Percentiles rank a stretch among this genome's conserved stretches.
These are phyloP conservation scores for Parathielavia hyrcaniae DNA, from an alignment of 495 filamentous ascomycete species.

Conservation along the genomic window DNA sequence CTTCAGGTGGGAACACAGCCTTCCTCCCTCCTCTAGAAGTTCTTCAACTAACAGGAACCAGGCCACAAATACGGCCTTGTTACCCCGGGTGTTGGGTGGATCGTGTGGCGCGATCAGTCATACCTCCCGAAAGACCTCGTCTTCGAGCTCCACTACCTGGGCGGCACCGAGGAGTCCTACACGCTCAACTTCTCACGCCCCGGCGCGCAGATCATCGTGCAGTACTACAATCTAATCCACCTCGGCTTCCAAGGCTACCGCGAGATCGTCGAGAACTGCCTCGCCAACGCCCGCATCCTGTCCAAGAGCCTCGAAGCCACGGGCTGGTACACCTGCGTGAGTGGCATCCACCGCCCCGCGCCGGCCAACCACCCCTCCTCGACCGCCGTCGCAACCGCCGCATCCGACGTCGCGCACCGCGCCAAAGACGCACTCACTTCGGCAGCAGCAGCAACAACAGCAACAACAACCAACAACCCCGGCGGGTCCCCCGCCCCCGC, in stretches of 20 bases:
- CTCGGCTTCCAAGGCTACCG: conserved; percentile 62
- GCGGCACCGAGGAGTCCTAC: conserved; percentile 66
- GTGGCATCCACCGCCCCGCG: conserved; percentile 58
- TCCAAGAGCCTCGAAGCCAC: conserved; percentile 63
- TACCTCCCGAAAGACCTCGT: conserved; percentile 64
- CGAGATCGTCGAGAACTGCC: conserved; percentile 62
- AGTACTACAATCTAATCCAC: conserved; percentile 74
- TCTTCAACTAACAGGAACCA: neutral
- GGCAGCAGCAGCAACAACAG: conserved; percentile 18
- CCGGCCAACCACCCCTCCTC: conserved; percentile 17
- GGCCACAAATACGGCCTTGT: conserved; percentile 70
- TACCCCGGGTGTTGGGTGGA: conserved; percentile 68
- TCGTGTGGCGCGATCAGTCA: conserved; percentile 64
- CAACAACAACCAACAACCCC: neutral
- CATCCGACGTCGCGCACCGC: conserved; percentile 15
- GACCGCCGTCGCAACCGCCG: conserved; percentile 16
- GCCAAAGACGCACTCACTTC: neutral
- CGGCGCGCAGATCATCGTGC: conserved; percentile 63
- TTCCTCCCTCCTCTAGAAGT: neutral
- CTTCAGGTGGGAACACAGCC: conserved; percentile 38
- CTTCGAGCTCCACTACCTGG: conserved; percentile 70
- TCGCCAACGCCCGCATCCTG: conserved; percentile 62
- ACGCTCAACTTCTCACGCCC: conserved; percentile 73
- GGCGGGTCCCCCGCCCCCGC: neutral
- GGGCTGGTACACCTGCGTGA: conserved; percentile 64